Evolutionary conservation across 139 green algal species (phyloP), one percentile per base, ranked within the genome.

Genomic region (Chlorella sp.): DNA sequence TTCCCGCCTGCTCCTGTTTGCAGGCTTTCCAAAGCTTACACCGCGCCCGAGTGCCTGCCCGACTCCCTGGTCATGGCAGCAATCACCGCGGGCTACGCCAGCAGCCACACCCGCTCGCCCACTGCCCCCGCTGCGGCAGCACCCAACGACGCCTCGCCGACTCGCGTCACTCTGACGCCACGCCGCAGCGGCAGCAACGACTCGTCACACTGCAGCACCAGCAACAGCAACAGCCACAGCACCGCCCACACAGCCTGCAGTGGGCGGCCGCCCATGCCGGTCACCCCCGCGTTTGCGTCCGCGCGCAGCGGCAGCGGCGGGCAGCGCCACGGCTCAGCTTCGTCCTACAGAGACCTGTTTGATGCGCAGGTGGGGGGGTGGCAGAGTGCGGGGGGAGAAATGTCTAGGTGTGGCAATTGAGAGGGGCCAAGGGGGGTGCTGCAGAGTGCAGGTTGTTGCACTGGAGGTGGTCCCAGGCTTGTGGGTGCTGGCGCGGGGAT

Each of bases 311-410:
- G 39, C 28, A 81, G 84, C 84, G 39, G 79, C 79, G 64, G 79
- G 15, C 61, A 21, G 83, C 21, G 0, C 19, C 83, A 64, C 0
- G 60, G 57, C 37, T n/a, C 26, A 4, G 28, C 9, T 12, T 30
- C 14, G 39, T 66, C 84, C 21, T 88, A 68, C 12, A 40, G 68
- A 19, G 66, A 88, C 66, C 84, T 88, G 15, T 88, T 88, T 68
- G 84, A 81, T 66, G 66, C 84, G 12, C 84, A 88, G 84, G 84
- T 68, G 68, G 9, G 37, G 26, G 30, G 73, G 2, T 22, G n/a
- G 73, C 32, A 40, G 64, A 14, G 64, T 30, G 64, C 60, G 21
- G 64, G 11, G 64, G 48, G 48, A 57, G 48, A 9, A 9, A 57
- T n/a, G n/a, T n/a, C n/a, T n/a, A n/a, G n/a, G n/a, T n/a, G n/a